These are phyloP conservation scores for Pleurotus tuber-regium DNA, from an alignment of 768 basidiomycete genomes.

Conservation along the genomic window DNA sequence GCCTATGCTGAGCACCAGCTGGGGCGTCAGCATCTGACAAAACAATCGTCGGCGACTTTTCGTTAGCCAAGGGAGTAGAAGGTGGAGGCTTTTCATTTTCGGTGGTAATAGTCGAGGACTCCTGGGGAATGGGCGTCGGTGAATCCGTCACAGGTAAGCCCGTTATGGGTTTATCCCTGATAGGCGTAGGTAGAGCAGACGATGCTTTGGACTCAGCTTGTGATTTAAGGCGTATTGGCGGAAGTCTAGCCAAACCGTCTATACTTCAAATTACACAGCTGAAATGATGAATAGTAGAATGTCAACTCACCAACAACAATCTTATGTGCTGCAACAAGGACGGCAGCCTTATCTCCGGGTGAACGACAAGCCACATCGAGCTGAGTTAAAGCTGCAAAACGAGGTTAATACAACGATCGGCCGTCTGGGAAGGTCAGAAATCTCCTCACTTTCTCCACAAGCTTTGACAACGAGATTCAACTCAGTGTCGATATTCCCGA, in stretches of 20 bases:
- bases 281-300: background rate
- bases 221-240: conserved; percentile 71
- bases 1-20: background rate
- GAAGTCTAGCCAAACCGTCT: conserved; percentile 77
- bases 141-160: conserved; percentile 8
- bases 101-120: conserved; percentile 12
- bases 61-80: no score
- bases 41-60: background rate
- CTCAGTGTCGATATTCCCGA: conserved; percentile 48
- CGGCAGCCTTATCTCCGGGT: conserved; percentile 75
- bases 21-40: conserved; percentile 2
- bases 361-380: conserved; percentile 38
- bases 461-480: conserved; percentile 64
- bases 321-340: conserved; percentile 84
- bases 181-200: background rate
- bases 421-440: background rate
- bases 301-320: conserved; percentile 71
- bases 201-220: conserved; percentile 40
- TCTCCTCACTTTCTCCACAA: conserved; percentile 75
- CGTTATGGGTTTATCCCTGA: conserved; percentile 8
- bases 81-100: conserved; percentile 4
- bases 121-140: conserved; percentile 13
- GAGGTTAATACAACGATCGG: background rate
- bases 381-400: conserved; percentile 30
- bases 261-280: background rate